Evolutionary conservation across 75 land plant species (phyloP), one percentile per base, ranked within the genome.

Genomic region (Sequoiadendron giganteum): DNA sequence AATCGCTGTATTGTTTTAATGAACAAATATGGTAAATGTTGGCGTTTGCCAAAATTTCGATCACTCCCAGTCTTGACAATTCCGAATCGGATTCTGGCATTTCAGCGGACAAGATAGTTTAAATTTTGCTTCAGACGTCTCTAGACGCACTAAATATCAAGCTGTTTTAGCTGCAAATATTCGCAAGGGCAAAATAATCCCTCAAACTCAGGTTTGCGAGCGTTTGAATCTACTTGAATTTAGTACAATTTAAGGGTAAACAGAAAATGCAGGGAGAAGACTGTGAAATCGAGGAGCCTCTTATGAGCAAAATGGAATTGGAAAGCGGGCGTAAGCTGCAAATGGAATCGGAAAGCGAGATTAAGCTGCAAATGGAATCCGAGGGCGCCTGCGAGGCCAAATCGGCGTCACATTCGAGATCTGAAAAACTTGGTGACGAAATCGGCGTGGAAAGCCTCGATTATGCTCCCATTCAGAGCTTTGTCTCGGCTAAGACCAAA

Each of bases 361-460:
- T 52, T 52, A 52, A 52, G 14, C 30, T 10, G n/a, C 52, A 45
- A 19, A 45, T 47, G 21, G 47, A n/a, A n/a, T 40, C 28, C 30
- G 52, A 82, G 38, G n/a, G 11, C 13, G n/a, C 25, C 13, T 8
- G 36, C 30, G 28, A 34, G 30, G 52, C 3, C 36, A 45, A 13
- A 43, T 13, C 28, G 36, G 34, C 2, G 8, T 43, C 13, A 28
- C 42, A 7, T 11, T 45, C 32, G 1, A 28, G 84, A 82, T 9
- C 84, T 82, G 84, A 45, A 10, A 81, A 13, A 13, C 68, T n/a
- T 21, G 2, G 84, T 32, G 86, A 86, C 18, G 91, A 91, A 75
- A 39, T 91, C 18, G 88, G 91, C 15, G 86, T 91, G 58, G 92
- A 91, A 78, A 91, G 92, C 87, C 91, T 91, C 16, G 92, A 91